Percentiles rank a stretch among this genome's conserved stretches.
These are phyloP conservation scores for Papiliotrema terrestris DNA, from an alignment of 1,284 basidiomycete species.

Conservation along the genomic window DNA sequence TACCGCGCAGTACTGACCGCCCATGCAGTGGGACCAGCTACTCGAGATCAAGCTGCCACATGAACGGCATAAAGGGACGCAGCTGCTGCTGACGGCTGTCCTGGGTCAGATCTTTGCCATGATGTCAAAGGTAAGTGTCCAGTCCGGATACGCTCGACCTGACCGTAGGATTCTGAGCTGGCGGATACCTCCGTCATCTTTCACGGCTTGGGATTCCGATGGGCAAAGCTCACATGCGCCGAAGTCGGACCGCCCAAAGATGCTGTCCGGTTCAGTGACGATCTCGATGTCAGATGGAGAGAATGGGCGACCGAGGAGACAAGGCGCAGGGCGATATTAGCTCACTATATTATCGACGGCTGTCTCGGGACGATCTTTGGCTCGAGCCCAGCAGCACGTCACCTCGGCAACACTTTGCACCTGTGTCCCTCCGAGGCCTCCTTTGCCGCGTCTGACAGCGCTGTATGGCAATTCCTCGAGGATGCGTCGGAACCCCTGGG, in stretches of 20 bases:
- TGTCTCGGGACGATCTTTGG: background rate
- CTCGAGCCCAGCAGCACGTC: background rate
- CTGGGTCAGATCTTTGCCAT: background rate
- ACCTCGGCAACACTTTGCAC: background rate
- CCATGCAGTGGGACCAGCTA: background rate
- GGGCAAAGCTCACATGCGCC: background rate
- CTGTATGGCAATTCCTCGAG: background rate
- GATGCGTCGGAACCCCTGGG: background rate
- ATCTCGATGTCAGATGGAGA: background rate
- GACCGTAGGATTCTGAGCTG: background rate
- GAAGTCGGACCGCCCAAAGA: background rate
- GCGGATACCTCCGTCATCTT: background rate
- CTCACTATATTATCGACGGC: conserved; percentile 3
- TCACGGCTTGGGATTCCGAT: background rate
- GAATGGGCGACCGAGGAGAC: background rate
- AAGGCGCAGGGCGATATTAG: background rate
- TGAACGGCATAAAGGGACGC: background rate
- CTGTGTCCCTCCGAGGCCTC: no score
- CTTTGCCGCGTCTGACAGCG: background rate
- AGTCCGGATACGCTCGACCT: no score
- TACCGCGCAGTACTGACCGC: background rate
- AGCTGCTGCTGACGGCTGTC: background rate
- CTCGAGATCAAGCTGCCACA: background rate
- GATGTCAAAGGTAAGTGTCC: background rate
- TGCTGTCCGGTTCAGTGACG: no score